These are phyloP conservation scores for Neonectria sp. DNA, from an alignment of 2,329 filamentous ascomycete species.

Conservation along the genomic window DNA sequence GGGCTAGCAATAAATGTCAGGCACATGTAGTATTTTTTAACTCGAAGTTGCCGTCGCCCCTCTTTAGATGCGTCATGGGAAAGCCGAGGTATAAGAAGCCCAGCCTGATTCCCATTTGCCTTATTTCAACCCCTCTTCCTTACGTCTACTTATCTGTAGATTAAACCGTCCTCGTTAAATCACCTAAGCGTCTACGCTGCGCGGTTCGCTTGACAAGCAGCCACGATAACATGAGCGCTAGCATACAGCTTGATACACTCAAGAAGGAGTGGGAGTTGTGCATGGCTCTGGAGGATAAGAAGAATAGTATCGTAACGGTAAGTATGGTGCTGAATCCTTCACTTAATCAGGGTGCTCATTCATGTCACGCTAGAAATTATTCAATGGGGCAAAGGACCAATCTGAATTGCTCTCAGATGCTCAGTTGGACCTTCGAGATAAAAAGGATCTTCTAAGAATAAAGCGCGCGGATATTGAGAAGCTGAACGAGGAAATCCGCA, in stretches of 20 bases:
- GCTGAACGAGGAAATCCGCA: not conserved
- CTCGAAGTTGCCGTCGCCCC: no score
- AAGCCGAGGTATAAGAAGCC: not conserved
- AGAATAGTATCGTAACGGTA: not conserved
- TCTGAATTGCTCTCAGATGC: not conserved
- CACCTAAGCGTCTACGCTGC: not conserved
- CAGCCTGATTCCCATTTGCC: no score
- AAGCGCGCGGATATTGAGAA: not conserved
- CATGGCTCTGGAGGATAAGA: not conserved
- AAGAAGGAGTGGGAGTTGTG: not conserved
- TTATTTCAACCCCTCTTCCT: not conserved
- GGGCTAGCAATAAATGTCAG: no score
- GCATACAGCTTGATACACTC: not conserved
- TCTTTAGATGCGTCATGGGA: not conserved
- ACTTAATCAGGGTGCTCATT: not conserved
- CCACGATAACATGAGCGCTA: not conserved
- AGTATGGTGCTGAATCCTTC: not conserved
- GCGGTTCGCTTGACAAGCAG: not conserved
- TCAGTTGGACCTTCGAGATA: not conserved
- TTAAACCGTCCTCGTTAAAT: not conserved
- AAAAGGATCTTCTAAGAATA: not conserved
- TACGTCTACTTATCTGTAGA: not conserved
- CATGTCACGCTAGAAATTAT: not conserved
- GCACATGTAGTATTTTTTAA: no score
- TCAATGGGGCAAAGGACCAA: not conserved